Evolutionary conservation across 1,284 basidiomycete genomes (phyloP).

Genomic region (Heliocybe sulcata): DNA sequence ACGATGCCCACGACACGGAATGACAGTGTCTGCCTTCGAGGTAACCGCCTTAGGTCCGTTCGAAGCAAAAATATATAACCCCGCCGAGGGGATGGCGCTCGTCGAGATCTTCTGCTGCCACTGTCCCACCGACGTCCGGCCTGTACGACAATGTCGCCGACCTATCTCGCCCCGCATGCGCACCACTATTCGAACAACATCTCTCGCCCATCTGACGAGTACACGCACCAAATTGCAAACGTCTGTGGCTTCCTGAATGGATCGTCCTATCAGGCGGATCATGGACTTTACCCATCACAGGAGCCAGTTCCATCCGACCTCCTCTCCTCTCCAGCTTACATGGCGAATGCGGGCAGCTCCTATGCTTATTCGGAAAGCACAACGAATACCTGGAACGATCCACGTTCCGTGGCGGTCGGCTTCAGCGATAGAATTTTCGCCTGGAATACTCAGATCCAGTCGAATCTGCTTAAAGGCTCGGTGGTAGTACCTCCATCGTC

Average conservation of each 20-base stretch:
- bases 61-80: neutral
- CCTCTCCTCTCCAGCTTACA: neutral
- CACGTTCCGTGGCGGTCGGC: neutral
- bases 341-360: neutral
- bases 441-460: neutral
- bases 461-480: neutral
- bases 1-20: neutral
- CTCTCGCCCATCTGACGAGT: neutral
- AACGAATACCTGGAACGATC: neutral
- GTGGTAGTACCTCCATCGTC: neutral
- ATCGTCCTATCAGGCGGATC: neutral
- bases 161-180: neutral
- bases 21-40: neutral
- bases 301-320: neutral
- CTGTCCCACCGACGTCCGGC: neutral
- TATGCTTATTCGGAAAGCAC: neutral
- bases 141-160: neutral
- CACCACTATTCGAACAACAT: neutral
- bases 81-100: neutral
- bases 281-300: neutral
- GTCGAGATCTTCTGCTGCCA: neutral
- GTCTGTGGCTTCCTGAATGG: neutral
- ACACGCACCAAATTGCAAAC: neutral
- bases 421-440: neutral
- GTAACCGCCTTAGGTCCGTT: neutral